Evolutionary conservation across 371 early-diverging fungal genomes (phyloP), one percentile per base, ranked within the genome.

Genomic region (Blyttiomyces sp.): DNA sequence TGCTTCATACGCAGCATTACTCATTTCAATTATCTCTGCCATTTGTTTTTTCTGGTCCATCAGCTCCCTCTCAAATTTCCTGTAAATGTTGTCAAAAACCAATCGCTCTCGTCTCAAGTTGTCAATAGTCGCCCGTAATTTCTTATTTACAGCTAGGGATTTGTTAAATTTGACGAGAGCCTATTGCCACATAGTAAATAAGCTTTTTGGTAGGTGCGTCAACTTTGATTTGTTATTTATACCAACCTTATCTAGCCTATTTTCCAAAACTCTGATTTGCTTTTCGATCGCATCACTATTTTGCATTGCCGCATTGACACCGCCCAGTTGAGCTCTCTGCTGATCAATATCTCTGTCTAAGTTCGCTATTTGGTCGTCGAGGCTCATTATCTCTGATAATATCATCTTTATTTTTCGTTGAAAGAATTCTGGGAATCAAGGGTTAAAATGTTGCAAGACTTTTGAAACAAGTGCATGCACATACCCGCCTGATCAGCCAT

Each of bases 121-220:
- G 58, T 81, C 81, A 23, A 83, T 81, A 9, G 66, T 61, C 3
- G 58, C 60, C 3, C 84, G 69, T 28, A 81, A 46, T 5, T 60
- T 49, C 65, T 80, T 82, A 65, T 83, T 83, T 42, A 73, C 73
- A 0, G 82, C 80, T 0, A 83, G 63, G 0, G 79, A 69, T 48
- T 80, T 79, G 70, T 80, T 81, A 62, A 77, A 83, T 59, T 80
- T 80, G 34, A 81, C 70, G 11, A 83, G 68, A 0, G 82, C 77
- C 76, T 78, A 26, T 19, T 52, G 19, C 30, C 46, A 27, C 45
- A 43, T n/a, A 7, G 24, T 21, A 7, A 7, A 24, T 7, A 46
- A 13, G 24, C 21, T 19, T 7, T 46, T 16, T 46, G 46, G 9
- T 24, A 46, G 46, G 46, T n/a, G n/a, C n/a, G n/a, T n/a, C n/a